These are phyloP conservation scores for Trypanosomatidae sp. DNA, from an alignment of 208 protist genomes.

Conservation along the genomic window DNA sequence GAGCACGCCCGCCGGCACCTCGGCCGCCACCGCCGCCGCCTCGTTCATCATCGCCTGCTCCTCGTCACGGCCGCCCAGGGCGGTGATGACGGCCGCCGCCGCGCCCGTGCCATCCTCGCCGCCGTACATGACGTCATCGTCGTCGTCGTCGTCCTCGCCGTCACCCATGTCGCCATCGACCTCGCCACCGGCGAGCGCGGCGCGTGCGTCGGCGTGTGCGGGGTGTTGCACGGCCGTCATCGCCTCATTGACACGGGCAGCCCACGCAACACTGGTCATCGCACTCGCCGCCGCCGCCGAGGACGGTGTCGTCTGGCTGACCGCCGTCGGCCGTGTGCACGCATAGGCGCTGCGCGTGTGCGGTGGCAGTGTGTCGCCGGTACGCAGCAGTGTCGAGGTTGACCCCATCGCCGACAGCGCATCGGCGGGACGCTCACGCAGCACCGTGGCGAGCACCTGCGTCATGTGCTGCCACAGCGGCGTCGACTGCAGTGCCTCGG, in stretches of 20 bases:
- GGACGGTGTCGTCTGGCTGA: constrained; percentile 38
- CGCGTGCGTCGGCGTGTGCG: too few relatives aligned
- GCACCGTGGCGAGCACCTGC: constrained; percentile 53
- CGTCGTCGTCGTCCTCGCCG: neutral
- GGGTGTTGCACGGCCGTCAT: too few relatives aligned
- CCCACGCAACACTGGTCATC: constrained; percentile 57
- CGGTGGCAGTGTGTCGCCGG: constrained; percentile 47
- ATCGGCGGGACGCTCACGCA: constrained; percentile 50
- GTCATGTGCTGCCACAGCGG: constrained; percentile 83
- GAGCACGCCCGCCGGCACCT: constrained; percentile 46
- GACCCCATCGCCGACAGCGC: constrained; percentile 53
- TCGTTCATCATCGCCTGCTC: constrained; percentile 6
- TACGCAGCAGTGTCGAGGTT: constrained; percentile 54
- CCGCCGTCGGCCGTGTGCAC: constrained; percentile 34
- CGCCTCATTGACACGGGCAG: too few relatives aligned
- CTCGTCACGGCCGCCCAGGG: constrained; percentile 20
- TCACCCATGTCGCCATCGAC: constrained; percentile 16
- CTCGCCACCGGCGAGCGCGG: constrained; percentile 56
- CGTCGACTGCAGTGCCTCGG: constrained; percentile 44
- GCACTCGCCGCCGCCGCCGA: constrained; percentile 12
- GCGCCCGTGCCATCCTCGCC: too few relatives aligned
- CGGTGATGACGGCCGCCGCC: too few relatives aligned
- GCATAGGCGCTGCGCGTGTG: constrained; percentile 37
- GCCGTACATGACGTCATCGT: constrained; percentile 8
- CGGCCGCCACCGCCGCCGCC: constrained; percentile 20